A percentile compares a stretch with the other conserved stretches of the same genome.
These are phyloP conservation scores for Mycena rosella DNA, from an alignment of 768 basidiomycete genomes.

Conservation along the genomic window DNA sequence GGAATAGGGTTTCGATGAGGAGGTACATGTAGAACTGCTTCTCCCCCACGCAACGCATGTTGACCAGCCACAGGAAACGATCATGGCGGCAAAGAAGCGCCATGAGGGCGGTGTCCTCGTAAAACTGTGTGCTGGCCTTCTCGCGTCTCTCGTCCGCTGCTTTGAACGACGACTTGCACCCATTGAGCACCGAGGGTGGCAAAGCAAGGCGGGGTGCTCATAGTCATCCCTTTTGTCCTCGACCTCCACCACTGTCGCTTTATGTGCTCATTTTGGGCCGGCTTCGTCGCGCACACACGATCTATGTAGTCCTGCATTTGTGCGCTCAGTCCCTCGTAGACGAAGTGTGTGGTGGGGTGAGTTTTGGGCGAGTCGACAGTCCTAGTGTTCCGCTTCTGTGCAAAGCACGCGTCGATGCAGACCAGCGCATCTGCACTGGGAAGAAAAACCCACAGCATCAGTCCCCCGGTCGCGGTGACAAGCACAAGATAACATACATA, in stretches of 20 bases:
- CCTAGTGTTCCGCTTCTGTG: no score
- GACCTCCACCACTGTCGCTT: not conserved
- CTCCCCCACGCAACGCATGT: not conserved
- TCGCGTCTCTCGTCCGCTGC: no score
- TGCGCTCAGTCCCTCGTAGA: slow-evolving; percentile 36
- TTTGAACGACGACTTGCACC: not conserved
- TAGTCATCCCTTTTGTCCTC: slow-evolving; percentile 28
- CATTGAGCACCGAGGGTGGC: slow-evolving; percentile 47
- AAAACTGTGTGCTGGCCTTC: no score
- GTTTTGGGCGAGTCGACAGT: slow-evolving; percentile 36
- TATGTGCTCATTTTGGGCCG: not conserved
- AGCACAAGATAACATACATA: no score
- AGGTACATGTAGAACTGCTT: not conserved
- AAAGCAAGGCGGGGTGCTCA: slow-evolving; percentile 41
- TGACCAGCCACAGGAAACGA: slow-evolving; percentile 39
- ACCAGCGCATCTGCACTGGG: slow-evolving; percentile 4
- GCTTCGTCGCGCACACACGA: slow-evolving; percentile 7
- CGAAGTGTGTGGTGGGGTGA: slow-evolving; percentile 41
- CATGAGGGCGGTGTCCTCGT: no score
- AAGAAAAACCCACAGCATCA: no score
- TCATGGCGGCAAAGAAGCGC: slow-evolving; percentile 54
- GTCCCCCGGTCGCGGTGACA: no score
- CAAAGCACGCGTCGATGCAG: slow-evolving; percentile 36
- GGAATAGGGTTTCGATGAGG: slow-evolving; percentile 45
- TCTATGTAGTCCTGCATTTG: slow-evolving; percentile 39